A percentile compares a stretch with the other conserved stretches of the same genome.
Conservation (phyloP, 1,284 basidiomycete genomes). For the Irpex sp. region DNA sequence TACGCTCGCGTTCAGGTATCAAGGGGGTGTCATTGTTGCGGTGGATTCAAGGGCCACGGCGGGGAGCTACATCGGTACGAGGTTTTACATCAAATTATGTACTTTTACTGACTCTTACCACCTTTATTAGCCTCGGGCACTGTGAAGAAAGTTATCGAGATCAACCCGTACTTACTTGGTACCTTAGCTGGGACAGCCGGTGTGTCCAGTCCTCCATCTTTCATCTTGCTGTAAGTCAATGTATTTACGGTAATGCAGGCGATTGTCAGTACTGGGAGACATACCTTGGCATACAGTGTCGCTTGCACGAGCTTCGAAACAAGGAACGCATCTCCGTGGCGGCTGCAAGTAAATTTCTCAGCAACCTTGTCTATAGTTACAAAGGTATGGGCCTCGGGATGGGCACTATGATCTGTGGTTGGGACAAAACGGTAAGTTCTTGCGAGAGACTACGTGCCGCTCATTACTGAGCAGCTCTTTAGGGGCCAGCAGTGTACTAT, state of each 20-base stretch:
- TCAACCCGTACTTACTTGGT: constrained; percentile 96
- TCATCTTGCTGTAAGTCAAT: constrained; percentile 1
- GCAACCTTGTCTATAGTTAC: constrained; percentile 96
- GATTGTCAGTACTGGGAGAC: constrained; percentile 98
- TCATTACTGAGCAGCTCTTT: not conserved
- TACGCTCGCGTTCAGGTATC: constrained; percentile 94
- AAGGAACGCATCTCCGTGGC: constrained; percentile 99
- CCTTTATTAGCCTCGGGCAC: constrained; percentile 75
- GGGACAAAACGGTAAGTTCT: constrained; percentile 90
- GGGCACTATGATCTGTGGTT: constrained; percentile 99
- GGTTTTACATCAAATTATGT: not conserved
- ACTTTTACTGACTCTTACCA: not conserved
- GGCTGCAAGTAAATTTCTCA: constrained; percentile 95
- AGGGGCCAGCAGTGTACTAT: constrained; percentile 97
- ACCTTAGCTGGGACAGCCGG: constrained; percentile 99
- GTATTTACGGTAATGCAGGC: constrained; percentile 37
- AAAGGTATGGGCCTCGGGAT: constrained; percentile 99
- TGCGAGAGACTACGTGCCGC: not conserved
- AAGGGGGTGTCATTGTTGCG: constrained; percentile 95
- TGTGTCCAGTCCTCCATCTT: constrained; percentile 29
- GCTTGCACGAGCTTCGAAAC: constrained; percentile 95
- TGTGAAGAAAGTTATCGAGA: constrained; percentile 99
- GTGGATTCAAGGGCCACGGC: constrained; percentile 98
- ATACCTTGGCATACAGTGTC: constrained; percentile 96
- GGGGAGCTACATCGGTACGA: constrained; percentile 90